phyloP scores from a whole-genome alignment of 257 asterid species.

The Parsonsia alboflavescens region DNA sequence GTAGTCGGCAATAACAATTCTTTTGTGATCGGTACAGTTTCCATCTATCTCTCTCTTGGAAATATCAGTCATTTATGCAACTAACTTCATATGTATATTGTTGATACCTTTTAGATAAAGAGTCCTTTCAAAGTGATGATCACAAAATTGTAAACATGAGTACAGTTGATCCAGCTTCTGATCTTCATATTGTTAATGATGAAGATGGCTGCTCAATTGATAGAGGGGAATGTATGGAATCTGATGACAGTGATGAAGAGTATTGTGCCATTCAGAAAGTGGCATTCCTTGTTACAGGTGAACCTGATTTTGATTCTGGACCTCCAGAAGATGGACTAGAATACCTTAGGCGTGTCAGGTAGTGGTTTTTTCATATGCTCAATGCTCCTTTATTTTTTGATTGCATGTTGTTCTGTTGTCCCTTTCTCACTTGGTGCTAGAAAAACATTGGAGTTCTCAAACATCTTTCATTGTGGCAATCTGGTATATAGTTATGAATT shows the following conservation, averaged over 20 bases:
- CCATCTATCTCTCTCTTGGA: neutral
- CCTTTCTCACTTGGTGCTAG: neutral
- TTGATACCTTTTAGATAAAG: conserved; percentile 38
- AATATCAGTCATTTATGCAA: neutral
- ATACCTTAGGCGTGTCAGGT: conserved; percentile 97
- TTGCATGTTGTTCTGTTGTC: neutral
- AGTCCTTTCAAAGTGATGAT: conserved; percentile 26
- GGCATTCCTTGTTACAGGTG: conserved; percentile 73
- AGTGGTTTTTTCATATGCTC: conserved; percentile 13
- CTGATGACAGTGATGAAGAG: conserved; percentile 76
- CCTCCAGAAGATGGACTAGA: conserved; percentile 96
- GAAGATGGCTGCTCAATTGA: conserved; percentile 32
- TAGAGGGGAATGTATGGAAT: conserved; percentile 44
- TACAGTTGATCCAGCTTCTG: conserved; percentile 30
- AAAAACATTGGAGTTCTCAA: neutral
- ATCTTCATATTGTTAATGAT: conserved; percentile 22
- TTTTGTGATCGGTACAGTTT: neutral
- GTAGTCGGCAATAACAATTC: neutral
- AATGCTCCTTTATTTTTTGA: neutral
- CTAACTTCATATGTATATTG: conserved; percentile 4
- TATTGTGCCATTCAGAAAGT: conserved; percentile 72
- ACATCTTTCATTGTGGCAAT: neutral
- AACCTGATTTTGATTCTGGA: conserved; percentile 92
- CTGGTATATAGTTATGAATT: neutral
- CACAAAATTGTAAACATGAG: conserved; percentile 21